A percentile compares a stretch with the other conserved stretches of the same genome.
phyloP scores from a whole-genome alignment of 371 early-diverging fungal genomes.

The Mortierella sp. region DNA sequence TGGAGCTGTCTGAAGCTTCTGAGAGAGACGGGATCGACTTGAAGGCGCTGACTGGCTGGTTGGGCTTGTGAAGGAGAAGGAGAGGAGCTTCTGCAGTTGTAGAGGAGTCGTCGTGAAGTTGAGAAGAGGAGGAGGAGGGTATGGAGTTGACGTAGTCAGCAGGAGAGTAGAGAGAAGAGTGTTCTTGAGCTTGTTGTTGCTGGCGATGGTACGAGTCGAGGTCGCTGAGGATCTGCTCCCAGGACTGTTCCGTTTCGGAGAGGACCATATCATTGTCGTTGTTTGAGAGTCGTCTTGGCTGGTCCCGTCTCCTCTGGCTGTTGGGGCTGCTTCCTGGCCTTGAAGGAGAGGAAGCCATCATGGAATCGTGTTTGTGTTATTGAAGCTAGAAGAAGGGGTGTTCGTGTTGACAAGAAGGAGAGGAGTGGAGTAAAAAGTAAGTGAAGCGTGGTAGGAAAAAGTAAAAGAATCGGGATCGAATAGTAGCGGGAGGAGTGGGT shows the following conservation, averaged over 20 bases:
- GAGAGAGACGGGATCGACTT: background rate
- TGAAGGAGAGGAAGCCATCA: background rate
- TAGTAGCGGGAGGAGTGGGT: background rate
- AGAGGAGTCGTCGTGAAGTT: background rate
- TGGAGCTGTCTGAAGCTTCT: background rate
- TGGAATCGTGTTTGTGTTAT: background rate
- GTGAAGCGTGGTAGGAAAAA: background rate
- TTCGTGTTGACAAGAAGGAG: background rate
- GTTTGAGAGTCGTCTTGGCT: conserved; percentile 6
- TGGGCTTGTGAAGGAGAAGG: conserved; percentile 16
- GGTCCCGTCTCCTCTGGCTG: conserved; percentile 4
- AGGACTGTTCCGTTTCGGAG: background rate
- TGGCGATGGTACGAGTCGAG: conserved; percentile 11
- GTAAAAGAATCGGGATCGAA: no score
- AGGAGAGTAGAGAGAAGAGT: background rate
- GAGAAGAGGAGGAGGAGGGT: background rate
- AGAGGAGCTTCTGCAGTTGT: background rate
- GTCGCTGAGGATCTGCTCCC: conserved; percentile 10
- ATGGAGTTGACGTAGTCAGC: conserved; percentile 17
- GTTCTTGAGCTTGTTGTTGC: conserved; percentile 11
- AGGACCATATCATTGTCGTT: background rate
- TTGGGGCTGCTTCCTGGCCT: background rate
- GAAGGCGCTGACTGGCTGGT: conserved; percentile 1
- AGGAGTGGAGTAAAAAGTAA: background rate
- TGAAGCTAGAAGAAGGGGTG: background rate